Base-by-base conservation (phyloP, 106 monocot genomes). In the Allium sativum region DNA sequence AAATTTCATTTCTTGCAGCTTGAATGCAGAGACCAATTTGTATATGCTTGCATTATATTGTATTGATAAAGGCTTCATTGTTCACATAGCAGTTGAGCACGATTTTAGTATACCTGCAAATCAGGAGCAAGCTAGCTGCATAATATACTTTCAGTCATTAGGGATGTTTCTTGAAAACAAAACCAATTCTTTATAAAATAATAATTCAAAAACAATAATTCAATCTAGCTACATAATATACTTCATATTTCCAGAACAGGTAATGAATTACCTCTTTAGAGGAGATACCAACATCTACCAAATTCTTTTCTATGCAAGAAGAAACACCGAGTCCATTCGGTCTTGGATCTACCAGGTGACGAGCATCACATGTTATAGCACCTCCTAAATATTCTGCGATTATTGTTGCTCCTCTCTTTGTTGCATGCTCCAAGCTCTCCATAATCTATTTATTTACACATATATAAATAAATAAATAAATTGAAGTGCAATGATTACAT, bases 251-350 rank as follows among this genome's bases (percentile, higher is more conserved):
- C 31, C 31, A 31, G 31, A 31, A 31, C 3, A 31, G 31, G 31
- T 31, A 31, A 31, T 31, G 31, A 31, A n/a, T 3, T 31, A 1
- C 3, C 3, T 67, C 67, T 16, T 67, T 55, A 7, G 55, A 55
- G 18, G 79, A 61, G 31, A 31, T 3, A 31, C 31, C 31, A 31
- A 3, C 31, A 70, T 79, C 79, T 54, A 73, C 76, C 20, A 84
- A 40, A 48, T 73, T 76, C 40, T 76, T 73, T 10, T 19, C 18
- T 7, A 84, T 79, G 42, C 84, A 84, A 67, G 76, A 62, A 56
- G 79, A 76, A 58, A 84, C 73, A 10, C 72, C 76, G 18, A 76
- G 67, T 10, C 84, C 84, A 65, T 84, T 80, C 2, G 80, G 18
- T 10, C 77, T 45, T 9, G 68, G 68, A 18, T 68, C 68, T 0